phyloP scores from a whole-genome alignment of 2,329 filamentous ascomycete genomes.

The Xylariaceae sp. region DNA sequence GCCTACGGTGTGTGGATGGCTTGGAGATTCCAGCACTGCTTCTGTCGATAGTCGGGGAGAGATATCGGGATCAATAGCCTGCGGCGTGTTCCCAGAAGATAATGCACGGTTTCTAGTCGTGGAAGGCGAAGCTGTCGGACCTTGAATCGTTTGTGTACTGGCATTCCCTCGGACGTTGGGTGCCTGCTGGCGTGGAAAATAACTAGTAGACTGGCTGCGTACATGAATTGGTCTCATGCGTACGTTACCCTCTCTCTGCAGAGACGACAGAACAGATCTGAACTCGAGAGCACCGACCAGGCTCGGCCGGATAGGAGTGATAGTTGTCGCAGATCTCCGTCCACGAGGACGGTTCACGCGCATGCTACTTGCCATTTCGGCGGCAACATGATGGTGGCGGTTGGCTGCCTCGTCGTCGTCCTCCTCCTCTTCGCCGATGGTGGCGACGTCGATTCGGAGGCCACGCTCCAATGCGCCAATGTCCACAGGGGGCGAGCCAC shows the following conservation, averaged over 20 bases:
- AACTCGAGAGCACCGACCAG: constrained; percentile 92
- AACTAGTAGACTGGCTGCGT: constrained; percentile 63
- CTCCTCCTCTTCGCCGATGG: constrained; percentile 33
- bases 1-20: constrained; percentile 18
- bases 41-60: constrained; percentile 30
- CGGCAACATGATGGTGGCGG: constrained; percentile 55
- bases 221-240: constrained; percentile 61
- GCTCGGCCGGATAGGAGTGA: constrained; percentile 85
- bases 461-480: constrained; percentile 37
- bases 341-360: constrained; percentile 65
- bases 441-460: constrained; percentile 40
- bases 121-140: constrained; percentile 6
- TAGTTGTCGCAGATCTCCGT: constrained; percentile 61
- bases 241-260: constrained; percentile 74
- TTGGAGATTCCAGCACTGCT: constrained; percentile 13
- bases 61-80: constrained; percentile 30
- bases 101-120: constrained; percentile 33
- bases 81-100: constrained; percentile 37
- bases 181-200: constrained; percentile 5
- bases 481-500: constrained; percentile 24
- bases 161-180: constrained; percentile 5
- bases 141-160: constrained; percentile 12
- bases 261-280: constrained; percentile 76
- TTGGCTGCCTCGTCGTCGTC: constrained; percentile 49
- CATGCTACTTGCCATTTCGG: constrained; percentile 91